Percentiles rank a stretch among this genome's conserved stretches.
phyloP scores from a whole-genome alignment of 1,284 basidiomycete species.

The Gymnopus androsaceus region DNA sequence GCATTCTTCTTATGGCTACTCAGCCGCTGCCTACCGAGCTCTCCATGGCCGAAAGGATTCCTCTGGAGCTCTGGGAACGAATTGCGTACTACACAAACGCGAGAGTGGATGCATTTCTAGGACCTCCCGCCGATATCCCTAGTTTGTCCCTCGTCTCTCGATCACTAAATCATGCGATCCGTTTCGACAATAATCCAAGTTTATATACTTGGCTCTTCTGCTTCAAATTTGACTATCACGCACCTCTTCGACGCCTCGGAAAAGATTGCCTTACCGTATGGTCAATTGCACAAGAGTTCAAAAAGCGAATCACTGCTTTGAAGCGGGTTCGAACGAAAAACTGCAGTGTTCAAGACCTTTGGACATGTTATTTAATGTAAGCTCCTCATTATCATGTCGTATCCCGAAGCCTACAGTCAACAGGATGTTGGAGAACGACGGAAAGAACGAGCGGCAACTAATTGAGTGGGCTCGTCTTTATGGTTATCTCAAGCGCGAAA shows the following conservation, averaged over 20 bases:
- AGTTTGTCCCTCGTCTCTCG: slow-evolving; percentile 53
- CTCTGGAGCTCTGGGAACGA: slow-evolving; percentile 37
- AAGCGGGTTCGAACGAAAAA: slow-evolving; percentile 36
- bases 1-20: slow-evolving; percentile 26
- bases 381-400: slow-evolving; percentile 13
- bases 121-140: slow-evolving; percentile 43
- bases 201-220: slow-evolving; percentile 66
- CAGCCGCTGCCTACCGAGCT: slow-evolving; percentile 20
- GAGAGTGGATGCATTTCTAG: slow-evolving; percentile 34
- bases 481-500: slow-evolving; percentile 24
- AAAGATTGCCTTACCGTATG: slow-evolving; percentile 37
- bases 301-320: slow-evolving; percentile 38
- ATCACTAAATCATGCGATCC: slow-evolving; percentile 42
- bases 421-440: slow-evolving; percentile 68
- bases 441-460: slow-evolving; percentile 61
- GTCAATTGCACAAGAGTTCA: slow-evolving; percentile 40
- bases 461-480: slow-evolving; percentile 38
- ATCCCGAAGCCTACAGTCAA: not conserved
- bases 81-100: slow-evolving; percentile 41
- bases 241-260: slow-evolving; percentile 55
- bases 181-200: slow-evolving; percentile 39
- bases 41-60: slow-evolving; percentile 21
- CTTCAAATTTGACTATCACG: slow-evolving; percentile 59
- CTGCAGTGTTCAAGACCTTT: slow-evolving; percentile 43
- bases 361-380: slow-evolving; percentile 65